Evolutionary conservation across 495 filamentous ascomycete species (phyloP).

Genomic region (Thozetella sp.): DNA sequence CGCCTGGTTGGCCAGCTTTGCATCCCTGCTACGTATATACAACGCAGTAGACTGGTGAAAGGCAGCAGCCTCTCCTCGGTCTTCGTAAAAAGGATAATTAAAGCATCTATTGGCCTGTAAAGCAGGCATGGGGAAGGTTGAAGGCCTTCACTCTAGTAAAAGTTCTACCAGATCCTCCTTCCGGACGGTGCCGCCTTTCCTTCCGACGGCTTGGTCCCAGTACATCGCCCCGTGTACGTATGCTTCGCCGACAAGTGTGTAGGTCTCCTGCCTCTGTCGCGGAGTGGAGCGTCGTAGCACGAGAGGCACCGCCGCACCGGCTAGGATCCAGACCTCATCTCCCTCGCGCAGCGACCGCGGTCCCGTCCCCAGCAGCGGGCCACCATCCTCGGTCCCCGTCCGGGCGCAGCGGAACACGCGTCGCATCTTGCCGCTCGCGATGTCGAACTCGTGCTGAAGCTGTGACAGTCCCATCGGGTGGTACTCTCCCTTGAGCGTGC

Average conservation of each 20-base stretch:
- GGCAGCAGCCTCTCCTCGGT: too few species aligned
- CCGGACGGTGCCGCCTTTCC: background rate
- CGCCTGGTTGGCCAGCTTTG: too few species aligned
- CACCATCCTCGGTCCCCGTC: background rate
- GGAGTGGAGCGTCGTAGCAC: slow-evolving; percentile 3
- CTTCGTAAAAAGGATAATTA: too few species aligned
- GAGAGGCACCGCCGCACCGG: slow-evolving; percentile 9
- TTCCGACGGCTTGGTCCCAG: background rate
- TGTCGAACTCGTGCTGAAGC: slow-evolving; percentile 14
- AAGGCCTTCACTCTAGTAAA: too few species aligned
- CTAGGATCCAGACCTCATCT: slow-evolving; percentile 16
- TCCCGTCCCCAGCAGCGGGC: slow-evolving; percentile 12
- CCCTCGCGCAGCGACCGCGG: slow-evolving; percentile 11
- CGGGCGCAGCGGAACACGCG: slow-evolving; percentile 7
- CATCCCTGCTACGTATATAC: too few species aligned
- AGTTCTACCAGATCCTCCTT: too few species aligned
- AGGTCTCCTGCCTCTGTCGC: background rate
- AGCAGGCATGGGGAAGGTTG: too few species aligned
- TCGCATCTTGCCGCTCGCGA: slow-evolving; percentile 7
- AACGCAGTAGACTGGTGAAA: too few species aligned
- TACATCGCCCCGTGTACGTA: slow-evolving; percentile 15
- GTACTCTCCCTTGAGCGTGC: slow-evolving; percentile 7
- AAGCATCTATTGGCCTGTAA: too few species aligned
- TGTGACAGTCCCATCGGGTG: slow-evolving; percentile 5
- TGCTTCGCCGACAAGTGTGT: slow-evolving; percentile 8